These are phyloP conservation scores for sunflower (Helianthus annuus) DNA, from an alignment of 129 eudicot species.

Conservation along the genomic window HanXRQr2.0-SUNRISE NC_035439.2:66715865-66716364, in stretches of 20 bases:
- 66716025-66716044: constrained; percentile 25
- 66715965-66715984: constrained; percentile 23
- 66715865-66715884: constrained; percentile 54
- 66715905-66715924: background rate
- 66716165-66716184: too few species aligned
- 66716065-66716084: background rate
- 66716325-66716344: too few species aligned
- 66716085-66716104: background rate
- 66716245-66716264: too few species aligned
- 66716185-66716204: too few species aligned
- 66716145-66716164: too few species aligned
- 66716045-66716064: constrained; percentile 29
- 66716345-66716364: too few species aligned
- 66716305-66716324: too few species aligned
- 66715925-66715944: background rate
- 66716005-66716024: constrained; percentile 44
- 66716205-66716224: too few species aligned
- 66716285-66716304: too few species aligned
- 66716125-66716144: background rate
- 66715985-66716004: constrained; percentile 31
- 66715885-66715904: constrained; percentile 22
- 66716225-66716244: too few species aligned
- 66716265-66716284: too few species aligned
- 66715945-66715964: constrained; percentile 26
- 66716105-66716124: background rate